Conservation (phyloP, 129 eudicot species). For the Lactuca saligna region DNA sequence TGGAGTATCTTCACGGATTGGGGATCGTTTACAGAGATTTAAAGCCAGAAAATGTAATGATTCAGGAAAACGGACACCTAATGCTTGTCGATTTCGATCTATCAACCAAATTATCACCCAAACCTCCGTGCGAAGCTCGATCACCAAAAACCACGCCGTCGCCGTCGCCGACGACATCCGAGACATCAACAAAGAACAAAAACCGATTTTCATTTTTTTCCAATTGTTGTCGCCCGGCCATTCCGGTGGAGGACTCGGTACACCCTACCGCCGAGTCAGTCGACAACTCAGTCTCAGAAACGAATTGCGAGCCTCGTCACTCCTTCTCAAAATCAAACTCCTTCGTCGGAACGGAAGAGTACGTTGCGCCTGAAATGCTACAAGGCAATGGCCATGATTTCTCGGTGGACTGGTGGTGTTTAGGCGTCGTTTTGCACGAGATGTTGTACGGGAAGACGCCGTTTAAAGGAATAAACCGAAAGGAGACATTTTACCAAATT, state of each 20-base stretch:
- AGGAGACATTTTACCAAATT: slow-evolving; percentile 70
- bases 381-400: slow-evolving; percentile 69
- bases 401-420: slow-evolving; percentile 86
- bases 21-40: slow-evolving; percentile 34
- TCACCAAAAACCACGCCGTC: not conserved
- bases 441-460: slow-evolving; percentile 92
- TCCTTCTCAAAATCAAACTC: slow-evolving; percentile 69
- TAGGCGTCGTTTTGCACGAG: slow-evolving; percentile 71
- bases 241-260: slow-evolving; percentile 46
- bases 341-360: slow-evolving; percentile 98
- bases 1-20: slow-evolving; percentile 64
- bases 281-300: slow-evolving; percentile 29
- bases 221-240: slow-evolving; percentile 37
- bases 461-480: slow-evolving; percentile 64
- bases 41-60: slow-evolving; percentile 70
- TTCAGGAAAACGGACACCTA: slow-evolving; percentile 69
- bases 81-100: slow-evolving; percentile 87
- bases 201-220: not conserved
- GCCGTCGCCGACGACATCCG: slow-evolving; percentile 2
- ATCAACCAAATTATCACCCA: slow-evolving; percentile 63
- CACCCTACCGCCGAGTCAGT: slow-evolving; percentile 27
- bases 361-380: slow-evolving; percentile 83
- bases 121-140: slow-evolving; percentile 34
- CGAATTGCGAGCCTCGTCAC: slow-evolving; percentile 25
- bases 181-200: slow-evolving; percentile 31